phyloP scores from a whole-genome alignment of 352 stramenopile species.

The Pythium coloratum region DNA sequence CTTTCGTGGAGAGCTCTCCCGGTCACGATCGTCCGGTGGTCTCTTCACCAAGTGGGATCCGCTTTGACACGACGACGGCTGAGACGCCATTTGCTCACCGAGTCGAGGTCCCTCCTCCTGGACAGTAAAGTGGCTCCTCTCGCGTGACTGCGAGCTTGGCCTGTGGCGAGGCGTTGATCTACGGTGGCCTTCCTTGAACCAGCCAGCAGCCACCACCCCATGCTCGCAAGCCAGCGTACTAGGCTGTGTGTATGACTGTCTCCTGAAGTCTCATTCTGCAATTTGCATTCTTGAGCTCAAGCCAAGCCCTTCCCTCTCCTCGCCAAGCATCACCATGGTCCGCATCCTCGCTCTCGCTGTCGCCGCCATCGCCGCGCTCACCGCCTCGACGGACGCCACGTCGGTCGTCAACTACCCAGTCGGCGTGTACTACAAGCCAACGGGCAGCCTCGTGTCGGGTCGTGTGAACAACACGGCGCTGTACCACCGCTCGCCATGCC shows the following conservation, averaged over 20 bases:
- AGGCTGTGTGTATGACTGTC: too few relatives aligned
- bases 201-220: background rate
- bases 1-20: background rate
- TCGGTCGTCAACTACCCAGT: background rate
- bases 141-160: too few relatives aligned
- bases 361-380: conserved; percentile 2
- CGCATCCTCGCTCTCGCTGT: conserved; percentile 8
- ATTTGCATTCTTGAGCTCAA: conserved; percentile 19
- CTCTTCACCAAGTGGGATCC: background rate
- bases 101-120: background rate
- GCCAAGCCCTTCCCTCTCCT: conserved; percentile 7
- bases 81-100: background rate
- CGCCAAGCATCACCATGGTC: conserved; percentile 4
- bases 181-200: background rate
- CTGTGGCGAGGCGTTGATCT: background rate
- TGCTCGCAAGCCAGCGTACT: too few relatives aligned
- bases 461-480: conserved; percentile 20
- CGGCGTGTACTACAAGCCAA: conserved; percentile 34
- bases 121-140: background rate
- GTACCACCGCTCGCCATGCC: conserved; percentile 39
- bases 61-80: background rate
- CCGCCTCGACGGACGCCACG: background rate
- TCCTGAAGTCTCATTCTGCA: conserved; percentile 5
- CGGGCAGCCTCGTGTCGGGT: conserved; percentile 26
- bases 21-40: background rate